Evolutionary conservation across 1,284 basidiomycete genomes (phyloP), one percentile per base, ranked within the genome.

Genomic region (Porodaedalea pini): DNA sequence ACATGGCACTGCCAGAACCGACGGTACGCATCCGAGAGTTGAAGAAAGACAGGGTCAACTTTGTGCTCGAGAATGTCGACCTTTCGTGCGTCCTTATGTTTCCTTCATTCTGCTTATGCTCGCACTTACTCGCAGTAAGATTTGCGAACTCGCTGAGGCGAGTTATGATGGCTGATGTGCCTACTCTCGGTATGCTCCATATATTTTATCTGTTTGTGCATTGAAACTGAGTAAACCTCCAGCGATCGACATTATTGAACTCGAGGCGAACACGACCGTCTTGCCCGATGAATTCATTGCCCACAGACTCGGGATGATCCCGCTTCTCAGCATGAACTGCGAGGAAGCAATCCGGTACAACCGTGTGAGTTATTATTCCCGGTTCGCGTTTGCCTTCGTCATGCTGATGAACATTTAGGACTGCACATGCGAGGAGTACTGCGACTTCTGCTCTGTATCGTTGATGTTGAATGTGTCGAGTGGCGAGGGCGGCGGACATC

Each of bases 221-320:
- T 31, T 15, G 37, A 43, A 27, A 13, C 45, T 6, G 23, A 51
- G 23, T 34, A 7, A 51, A 43, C 19, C 45, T 50, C 55, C 64
- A 93, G 96, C 95, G 25, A 98, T 99, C 66, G 97, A 99, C 75
- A 88, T 96, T 74, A 96, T 99, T 2, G 92, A 96, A 70, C 90
- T 99, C 64, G 81, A 89, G 62, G 83, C 83, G 57, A 99, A 99
- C 70, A 96, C 94, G 6, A 88, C 91, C 0, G 95, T 98, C 2
- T 75, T 99, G 32, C 92, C 96, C 1, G 97, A 99, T 73, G 97
- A 99, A 75, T 97, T 97, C 76, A 88, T 99, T 61, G 92, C 94
- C 0, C 97, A 99, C 72, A 84, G 97, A 44, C 78, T 99, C 23
- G 97, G 97, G 21, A 88, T 98, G 83, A 81, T 99, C 21, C 97